A percentile compares a stretch with the other conserved stretches of the same genome.
Evolutionary conservation across 1,139 yeast genomes (phyloP).

Genomic region (Hyphopichia burtonii): DNA sequence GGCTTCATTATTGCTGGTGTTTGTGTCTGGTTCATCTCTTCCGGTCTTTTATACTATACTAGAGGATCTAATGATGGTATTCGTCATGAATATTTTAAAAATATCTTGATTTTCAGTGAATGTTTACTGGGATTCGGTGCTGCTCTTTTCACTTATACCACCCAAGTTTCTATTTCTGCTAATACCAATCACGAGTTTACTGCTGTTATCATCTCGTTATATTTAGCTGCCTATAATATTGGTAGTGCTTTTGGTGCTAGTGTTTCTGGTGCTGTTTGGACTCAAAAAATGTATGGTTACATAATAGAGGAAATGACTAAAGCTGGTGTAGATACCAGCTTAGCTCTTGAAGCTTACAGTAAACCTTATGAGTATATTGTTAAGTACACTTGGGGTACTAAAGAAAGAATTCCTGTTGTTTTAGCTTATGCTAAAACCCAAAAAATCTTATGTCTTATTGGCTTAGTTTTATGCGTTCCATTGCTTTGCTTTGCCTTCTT

Average conservation of each 20-base stretch:
- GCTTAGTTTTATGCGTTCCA: constrained; percentile 55
- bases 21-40: constrained; percentile 50
- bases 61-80: constrained; percentile 52
- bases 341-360: constrained; percentile 51
- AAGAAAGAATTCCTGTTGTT: constrained; percentile 56
- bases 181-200: constrained; percentile 62
- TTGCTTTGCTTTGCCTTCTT: constrained; percentile 48
- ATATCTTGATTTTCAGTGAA: constrained; percentile 67
- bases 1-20: constrained; percentile 60
- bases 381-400: constrained; percentile 57
- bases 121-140: constrained; percentile 73
- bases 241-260: constrained; percentile 59
- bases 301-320: constrained; percentile 16
- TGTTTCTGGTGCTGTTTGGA: constrained; percentile 69
- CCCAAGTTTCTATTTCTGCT: constrained; percentile 64
- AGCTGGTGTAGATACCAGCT: constrained; percentile 13
- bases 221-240: constrained; percentile 54
- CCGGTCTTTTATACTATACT: constrained; percentile 57
- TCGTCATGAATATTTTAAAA: constrained; percentile 22
- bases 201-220: constrained; percentile 61
- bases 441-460: constrained; percentile 54
- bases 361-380: constrained; percentile 50
- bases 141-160: constrained; percentile 67
- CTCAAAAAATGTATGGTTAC: constrained; percentile 39
- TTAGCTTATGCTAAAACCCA: constrained; percentile 61